Conservation (phyloP, 352 stramenopile species). For the Phytophthora europaea region DNA sequence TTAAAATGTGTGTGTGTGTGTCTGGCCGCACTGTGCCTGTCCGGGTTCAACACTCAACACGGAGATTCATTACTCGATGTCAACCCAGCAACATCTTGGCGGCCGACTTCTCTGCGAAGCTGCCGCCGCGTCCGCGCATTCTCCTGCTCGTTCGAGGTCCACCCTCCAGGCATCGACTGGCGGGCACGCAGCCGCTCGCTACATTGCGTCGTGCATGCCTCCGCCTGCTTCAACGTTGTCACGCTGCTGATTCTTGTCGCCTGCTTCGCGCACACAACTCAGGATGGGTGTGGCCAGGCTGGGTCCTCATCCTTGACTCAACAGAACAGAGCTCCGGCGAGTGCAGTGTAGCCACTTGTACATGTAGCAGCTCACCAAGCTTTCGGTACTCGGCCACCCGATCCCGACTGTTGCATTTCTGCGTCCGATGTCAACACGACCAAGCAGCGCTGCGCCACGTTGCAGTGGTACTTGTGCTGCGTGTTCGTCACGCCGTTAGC, state of each 20-base stretch:
- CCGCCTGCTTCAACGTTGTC: slow-evolving; percentile 14
- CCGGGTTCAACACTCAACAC: slow-evolving; percentile 19
- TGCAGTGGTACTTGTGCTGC: slow-evolving; percentile 20
- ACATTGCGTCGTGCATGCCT: slow-evolving; percentile 19
- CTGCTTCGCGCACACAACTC: slow-evolving; percentile 30
- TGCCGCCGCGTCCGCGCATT: slow-evolving; percentile 21
- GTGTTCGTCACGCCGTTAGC: slow-evolving; percentile 30
- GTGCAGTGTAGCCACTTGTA: slow-evolving; percentile 18
- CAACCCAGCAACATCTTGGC: slow-evolving; percentile 19
- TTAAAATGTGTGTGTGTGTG: background rate
- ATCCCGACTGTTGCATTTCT: slow-evolving; percentile 8
- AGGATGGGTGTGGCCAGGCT: slow-evolving; percentile 18
- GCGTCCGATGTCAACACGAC: slow-evolving; percentile 7
- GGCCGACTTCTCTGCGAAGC: slow-evolving; percentile 28
- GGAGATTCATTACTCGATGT: slow-evolving; percentile 22
- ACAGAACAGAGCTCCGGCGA: slow-evolving; percentile 6
- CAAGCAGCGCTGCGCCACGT: slow-evolving; percentile 22
- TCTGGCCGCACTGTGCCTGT: slow-evolving; percentile 13
- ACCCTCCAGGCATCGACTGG: slow-evolving; percentile 10
- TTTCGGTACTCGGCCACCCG: background rate
- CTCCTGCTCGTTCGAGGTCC: slow-evolving; percentile 33
- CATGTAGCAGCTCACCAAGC: slow-evolving; percentile 4
- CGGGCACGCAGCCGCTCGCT: slow-evolving; percentile 9
- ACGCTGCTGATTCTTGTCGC: slow-evolving; percentile 27
- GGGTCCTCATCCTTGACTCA: slow-evolving; percentile 14